phyloP scores from a whole-genome alignment of 225 moss, liverwort and hornwort genomes.

The Pseudisothecium myosuroides region DNA sequence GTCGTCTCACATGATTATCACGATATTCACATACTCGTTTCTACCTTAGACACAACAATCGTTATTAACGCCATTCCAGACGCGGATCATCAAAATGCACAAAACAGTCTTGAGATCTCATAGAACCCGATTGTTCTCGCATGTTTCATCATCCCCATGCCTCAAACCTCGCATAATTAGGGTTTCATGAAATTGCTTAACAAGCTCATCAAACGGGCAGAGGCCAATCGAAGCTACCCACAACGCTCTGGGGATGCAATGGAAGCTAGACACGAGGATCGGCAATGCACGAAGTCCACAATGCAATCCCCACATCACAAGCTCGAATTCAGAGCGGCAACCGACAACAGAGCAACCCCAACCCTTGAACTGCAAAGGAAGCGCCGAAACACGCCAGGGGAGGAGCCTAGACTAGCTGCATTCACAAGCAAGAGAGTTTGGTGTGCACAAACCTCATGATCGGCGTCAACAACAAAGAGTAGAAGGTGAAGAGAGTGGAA shows the following conservation, averaged over 20 bases:
- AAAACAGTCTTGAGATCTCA: not conserved
- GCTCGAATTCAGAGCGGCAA: not conserved
- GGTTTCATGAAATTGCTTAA: not conserved
- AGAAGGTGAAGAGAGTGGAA: not conserved
- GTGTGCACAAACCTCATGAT: not conserved
- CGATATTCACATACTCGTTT: not conserved
- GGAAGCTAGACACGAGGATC: conserved; percentile 13
- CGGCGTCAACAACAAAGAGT: not conserved
- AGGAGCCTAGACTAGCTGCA: not conserved
- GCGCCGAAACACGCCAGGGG: too few relatives aligned
- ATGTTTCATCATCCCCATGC: not conserved
- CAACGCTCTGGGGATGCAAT: not conserved
- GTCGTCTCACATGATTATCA: not conserved
- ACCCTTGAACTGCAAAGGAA: not conserved
- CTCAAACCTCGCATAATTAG: not conserved
- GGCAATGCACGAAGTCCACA: not conserved
- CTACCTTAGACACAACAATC: not conserved
- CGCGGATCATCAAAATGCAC: not conserved
- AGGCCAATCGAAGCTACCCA: too few relatives aligned
- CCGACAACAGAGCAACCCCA: not conserved
- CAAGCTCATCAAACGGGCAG: not conserved
- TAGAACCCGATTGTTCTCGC: not conserved
- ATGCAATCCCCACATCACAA: not conserved
- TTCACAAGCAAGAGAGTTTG: not conserved
- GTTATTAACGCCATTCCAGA: not conserved